phyloP scores from a whole-genome alignment of 805 yeast genomes.

The Lipomyces starkeyi region DNA sequence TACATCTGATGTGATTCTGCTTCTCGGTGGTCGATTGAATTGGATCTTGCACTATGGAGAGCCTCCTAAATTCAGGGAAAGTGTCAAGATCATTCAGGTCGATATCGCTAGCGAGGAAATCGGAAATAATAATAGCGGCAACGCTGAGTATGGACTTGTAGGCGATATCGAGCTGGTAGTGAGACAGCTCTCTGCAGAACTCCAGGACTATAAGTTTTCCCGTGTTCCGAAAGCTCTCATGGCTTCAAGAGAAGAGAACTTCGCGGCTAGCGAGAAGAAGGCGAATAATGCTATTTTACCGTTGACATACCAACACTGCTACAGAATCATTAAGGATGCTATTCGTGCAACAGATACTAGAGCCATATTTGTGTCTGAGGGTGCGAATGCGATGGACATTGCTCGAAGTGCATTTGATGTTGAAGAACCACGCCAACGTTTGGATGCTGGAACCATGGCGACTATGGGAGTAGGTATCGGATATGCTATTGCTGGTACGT shows the following conservation, averaged over 20 bases:
- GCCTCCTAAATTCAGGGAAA: slow-evolving; percentile 55
- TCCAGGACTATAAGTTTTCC: slow-evolving; percentile 49
- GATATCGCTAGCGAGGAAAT: slow-evolving; percentile 61
- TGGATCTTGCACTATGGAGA: slow-evolving; percentile 77
- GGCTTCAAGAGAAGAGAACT: slow-evolving; percentile 44
- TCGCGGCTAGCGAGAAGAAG: slow-evolving; percentile 46
- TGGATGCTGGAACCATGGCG: slow-evolving; percentile 79
- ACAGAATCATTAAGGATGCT: slow-evolving; percentile 54
- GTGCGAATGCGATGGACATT: slow-evolving; percentile 80
- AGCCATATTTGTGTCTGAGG: slow-evolving; percentile 63
- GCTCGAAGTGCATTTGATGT: slow-evolving; percentile 68
- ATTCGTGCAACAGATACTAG: slow-evolving; percentile 44
- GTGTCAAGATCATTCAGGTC: slow-evolving; percentile 61
- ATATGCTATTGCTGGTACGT: slow-evolving; percentile 61
- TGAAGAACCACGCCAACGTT: slow-evolving; percentile 56
- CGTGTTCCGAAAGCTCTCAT: slow-evolving; percentile 43
- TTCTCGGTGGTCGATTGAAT: slow-evolving; percentile 71
- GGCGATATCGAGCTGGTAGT: slow-evolving; percentile 61
- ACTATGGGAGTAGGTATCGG: slow-evolving; percentile 81
- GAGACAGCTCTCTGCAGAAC: slow-evolving; percentile 45
- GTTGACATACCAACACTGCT: slow-evolving; percentile 61
- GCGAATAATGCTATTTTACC: slow-evolving; percentile 43
- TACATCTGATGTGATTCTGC: slow-evolving; percentile 62
- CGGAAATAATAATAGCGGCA: slow-evolving; percentile 52
- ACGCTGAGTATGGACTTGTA: slow-evolving; percentile 53